Evolutionary conservation across 179 eudicot species (phyloP).

Genomic region (Silene noctiflora): DNA sequence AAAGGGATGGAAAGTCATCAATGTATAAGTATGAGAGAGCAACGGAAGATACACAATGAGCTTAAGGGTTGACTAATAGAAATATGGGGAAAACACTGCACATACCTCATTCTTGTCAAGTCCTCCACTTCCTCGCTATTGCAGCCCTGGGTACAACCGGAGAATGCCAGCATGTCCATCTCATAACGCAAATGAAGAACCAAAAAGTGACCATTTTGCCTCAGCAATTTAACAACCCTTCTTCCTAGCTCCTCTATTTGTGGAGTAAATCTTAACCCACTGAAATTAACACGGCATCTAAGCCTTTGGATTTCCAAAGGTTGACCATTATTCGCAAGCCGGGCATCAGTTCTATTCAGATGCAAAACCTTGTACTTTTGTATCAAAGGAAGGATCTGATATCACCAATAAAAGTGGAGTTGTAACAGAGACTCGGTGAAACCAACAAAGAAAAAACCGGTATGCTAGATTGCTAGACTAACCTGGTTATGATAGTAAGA

Average conservation of each 20-base stretch:
- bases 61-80: neutral
- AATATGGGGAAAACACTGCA: neutral
- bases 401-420: constrained; percentile 10
- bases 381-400: constrained; percentile 45
- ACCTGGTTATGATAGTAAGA: constrained; percentile 50
- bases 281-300: constrained; percentile 45
- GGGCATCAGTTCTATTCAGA: constrained; percentile 50
- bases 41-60: neutral
- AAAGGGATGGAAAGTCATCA: constrained; percentile 12
- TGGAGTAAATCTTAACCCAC: constrained; percentile 41
- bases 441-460: neutral
- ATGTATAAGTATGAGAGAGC: neutral
- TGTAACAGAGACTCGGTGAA: neutral
- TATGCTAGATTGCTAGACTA: neutral
- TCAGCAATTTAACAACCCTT: constrained; percentile 41
- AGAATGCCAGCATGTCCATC: constrained; percentile 56
- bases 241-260: constrained; percentile 49
- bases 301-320: constrained; percentile 45
- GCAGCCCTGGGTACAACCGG: constrained; percentile 56
- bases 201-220: constrained; percentile 51
- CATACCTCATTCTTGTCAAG: constrained; percentile 45
- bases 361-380: constrained; percentile 46
- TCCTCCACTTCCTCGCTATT: constrained; percentile 48
- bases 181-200: constrained; percentile 54
- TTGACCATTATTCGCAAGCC: constrained; percentile 50